Evolutionary conservation across 495 filamentous ascomycete genomes (phyloP).

Genomic region (Daldinia decipiens): DNA sequence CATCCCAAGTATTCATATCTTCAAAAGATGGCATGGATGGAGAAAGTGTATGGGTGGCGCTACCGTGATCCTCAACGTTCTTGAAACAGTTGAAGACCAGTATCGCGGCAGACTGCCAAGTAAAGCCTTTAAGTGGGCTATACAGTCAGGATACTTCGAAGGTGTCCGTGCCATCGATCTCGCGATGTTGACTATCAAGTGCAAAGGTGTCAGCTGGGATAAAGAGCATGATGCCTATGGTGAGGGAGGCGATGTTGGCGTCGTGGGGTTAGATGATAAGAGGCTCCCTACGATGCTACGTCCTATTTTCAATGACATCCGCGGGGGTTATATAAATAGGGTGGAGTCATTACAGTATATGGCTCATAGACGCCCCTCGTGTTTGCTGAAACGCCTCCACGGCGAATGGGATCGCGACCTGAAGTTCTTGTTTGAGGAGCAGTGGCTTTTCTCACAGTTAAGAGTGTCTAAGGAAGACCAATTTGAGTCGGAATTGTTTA

Average conservation of each 20-base stretch:
- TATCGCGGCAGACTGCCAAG: background rate
- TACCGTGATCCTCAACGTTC: background rate
- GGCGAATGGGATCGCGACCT: background rate
- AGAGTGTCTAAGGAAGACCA: background rate
- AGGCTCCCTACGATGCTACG: background rate
- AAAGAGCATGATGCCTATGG: background rate
- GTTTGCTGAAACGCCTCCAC: background rate
- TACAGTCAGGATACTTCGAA: background rate
- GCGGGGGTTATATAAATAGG: background rate
- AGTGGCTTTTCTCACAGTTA: background rate
- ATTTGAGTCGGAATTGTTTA: background rate
- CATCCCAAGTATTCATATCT: background rate
- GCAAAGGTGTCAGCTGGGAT: background rate
- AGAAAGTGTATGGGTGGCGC: background rate
- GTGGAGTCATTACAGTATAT: background rate
- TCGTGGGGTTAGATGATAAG: background rate
- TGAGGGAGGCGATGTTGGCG: background rate
- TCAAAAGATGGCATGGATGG: background rate
- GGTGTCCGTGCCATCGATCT: background rate
- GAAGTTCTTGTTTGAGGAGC: conserved; percentile 6
- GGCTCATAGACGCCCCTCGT: background rate
- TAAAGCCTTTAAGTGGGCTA: background rate
- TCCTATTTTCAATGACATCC: background rate
- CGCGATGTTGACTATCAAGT: background rate
- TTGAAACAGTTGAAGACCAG: background rate